phyloP scores from a whole-genome alignment of 140 eudicot genomes.

The Oenanthe javanica region DNA sequence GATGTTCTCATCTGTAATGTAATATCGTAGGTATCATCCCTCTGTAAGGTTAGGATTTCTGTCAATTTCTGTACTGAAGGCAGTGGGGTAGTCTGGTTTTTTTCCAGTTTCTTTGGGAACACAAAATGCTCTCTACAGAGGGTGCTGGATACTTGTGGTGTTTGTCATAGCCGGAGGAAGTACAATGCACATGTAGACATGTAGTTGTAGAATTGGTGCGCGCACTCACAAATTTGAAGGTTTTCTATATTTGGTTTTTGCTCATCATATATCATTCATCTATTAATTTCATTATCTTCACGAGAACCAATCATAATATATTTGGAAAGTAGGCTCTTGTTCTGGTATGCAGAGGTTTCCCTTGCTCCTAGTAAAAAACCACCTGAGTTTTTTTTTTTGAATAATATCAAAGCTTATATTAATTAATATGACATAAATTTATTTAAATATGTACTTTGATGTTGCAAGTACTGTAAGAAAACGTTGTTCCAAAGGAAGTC shows the following conservation, averaged over 20 bases:
- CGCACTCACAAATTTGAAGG: background rate
- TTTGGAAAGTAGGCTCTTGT: background rate
- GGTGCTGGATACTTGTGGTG: background rate
- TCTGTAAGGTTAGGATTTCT: background rate
- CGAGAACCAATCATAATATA: background rate
- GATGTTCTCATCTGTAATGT: slow-evolving; percentile 13
- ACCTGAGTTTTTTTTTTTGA: too few species aligned
- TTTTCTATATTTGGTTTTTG: background rate
- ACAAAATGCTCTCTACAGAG: background rate
- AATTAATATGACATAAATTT: too few species aligned
- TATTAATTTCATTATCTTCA: background rate
- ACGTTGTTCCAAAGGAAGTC: too few species aligned
- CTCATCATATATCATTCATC: background rate
- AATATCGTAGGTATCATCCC: background rate
- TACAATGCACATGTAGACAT: too few species aligned
- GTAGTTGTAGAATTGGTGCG: background rate
- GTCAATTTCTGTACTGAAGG: background rate
- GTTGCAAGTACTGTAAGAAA: too few species aligned
- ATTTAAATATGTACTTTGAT: too few species aligned
- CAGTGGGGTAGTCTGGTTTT: background rate
- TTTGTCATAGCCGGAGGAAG: too few species aligned
- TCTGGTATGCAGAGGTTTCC: background rate
- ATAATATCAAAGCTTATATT: too few species aligned
- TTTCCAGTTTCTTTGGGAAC: background rate
- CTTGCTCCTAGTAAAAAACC: background rate